Base-by-base conservation (phyloP, 2,329 filamentous ascomycete genomes). In the Exophiala sp. region DNA sequence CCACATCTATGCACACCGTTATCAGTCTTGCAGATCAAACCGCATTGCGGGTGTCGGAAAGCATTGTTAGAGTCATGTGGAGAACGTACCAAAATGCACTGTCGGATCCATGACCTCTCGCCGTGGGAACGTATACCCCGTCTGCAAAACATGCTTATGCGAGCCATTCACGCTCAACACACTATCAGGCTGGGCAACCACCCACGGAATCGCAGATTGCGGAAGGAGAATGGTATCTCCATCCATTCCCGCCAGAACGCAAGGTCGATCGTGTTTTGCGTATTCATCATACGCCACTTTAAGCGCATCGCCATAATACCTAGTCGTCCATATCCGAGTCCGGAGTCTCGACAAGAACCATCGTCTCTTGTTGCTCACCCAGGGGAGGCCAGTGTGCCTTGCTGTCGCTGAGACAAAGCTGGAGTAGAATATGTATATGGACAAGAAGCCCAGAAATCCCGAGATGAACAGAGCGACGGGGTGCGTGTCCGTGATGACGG, bases 181-280 rank as follows among this genome's bases (percentile, higher is more conserved):
- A 20, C 63, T 49, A 47, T 76, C 73, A 2, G 74, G 71, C 50
- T 75, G 69, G 14, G 74, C 69, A 8, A 73, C 57, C 43, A 76
- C 65, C 73, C 73, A 76, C 10, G 49, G 35, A 43, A 71, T 61
- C 40, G 71, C 66, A 2, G 63, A 65, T 6, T 48, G 58, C 10
- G 71, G 70, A 3, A 74, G 54, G 3, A 73, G 60, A 33, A 72
- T 48, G n/a, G 52, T 21, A 5, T 57, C 49, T 20, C 46, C 52
- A n/a, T 50, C 47, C 33, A 56, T 45, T 5, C 44, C 47, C 12
- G 49, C 39, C 35, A 56, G 45, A 11, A 57, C 34, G 34, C 53
- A 56, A 1, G 52, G 24, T 33, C 29, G 41, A 16, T 45, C 34
- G 16, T 47, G 47, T 34, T 44, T 36, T 3, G 47, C 52, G 41